Evolutionary conservation across 2,329 filamentous ascomycete species (phyloP).

Genomic region (Xylaria sp.): DNA sequence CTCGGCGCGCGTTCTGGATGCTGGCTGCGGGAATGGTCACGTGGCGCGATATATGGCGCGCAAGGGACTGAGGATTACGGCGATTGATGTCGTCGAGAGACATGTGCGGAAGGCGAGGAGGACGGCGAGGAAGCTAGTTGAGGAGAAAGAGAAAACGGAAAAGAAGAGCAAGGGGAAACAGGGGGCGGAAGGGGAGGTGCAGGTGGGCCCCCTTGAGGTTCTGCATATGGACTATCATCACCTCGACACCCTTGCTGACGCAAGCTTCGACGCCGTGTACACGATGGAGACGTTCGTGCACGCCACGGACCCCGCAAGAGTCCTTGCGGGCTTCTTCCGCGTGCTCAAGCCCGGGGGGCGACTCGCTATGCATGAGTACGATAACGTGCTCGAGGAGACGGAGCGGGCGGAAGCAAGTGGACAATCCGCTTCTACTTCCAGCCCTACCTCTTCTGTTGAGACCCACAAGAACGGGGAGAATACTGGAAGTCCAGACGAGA

Average conservation of each 20-base stretch:
- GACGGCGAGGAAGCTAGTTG: conserved; percentile 4
- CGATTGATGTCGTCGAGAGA: conserved; percentile 61
- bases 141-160: conserved; percentile 47
- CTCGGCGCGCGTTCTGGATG: conserved; percentile 59
- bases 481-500: too few relatives aligned
- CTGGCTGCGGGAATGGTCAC: conserved; percentile 62
- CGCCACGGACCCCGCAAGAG: conserved; percentile 49
- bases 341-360: conserved; percentile 60
- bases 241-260: conserved; percentile 53
- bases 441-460: too few relatives aligned
- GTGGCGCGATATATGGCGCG: conserved; percentile 62
- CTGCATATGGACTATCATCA: conserved; percentile 63
- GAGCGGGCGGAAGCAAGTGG: too few relatives aligned
- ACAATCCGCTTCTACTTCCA: too few relatives aligned
- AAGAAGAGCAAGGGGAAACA: conserved; percentile 45
- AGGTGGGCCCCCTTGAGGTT: conserved; percentile 49
- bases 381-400: conserved; percentile 42
- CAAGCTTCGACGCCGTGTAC: conserved; percentile 62
- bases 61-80: conserved; percentile 55
- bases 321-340: conserved; percentile 59
- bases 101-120: conserved; percentile 58
- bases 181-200: conserved; percentile 41
- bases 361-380: conserved; percentile 60
- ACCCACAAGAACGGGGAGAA: too few relatives aligned
- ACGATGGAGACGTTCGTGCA: conserved; percentile 56